Percentiles rank a stretch among this genome's conserved stretches.
Conservation (phyloP, 225 moss, liverwort and hornwort genomes). For the Pseudisothecium myosuroides region DNA sequence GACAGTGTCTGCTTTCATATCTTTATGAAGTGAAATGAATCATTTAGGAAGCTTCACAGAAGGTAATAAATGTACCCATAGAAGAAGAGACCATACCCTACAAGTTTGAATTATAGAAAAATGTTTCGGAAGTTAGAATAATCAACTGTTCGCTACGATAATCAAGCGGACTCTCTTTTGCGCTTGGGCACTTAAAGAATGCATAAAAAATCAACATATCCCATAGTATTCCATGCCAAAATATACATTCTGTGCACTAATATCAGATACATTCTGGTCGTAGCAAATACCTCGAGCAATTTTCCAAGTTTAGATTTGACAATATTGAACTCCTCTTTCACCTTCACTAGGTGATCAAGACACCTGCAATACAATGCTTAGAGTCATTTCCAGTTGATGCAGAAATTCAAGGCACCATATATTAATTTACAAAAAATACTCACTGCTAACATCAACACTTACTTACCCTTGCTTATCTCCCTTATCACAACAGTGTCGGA, state of each 20-base stretch:
- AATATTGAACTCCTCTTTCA: conserved; percentile 31
- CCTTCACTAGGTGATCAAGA: conserved; percentile 24
- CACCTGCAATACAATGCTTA: conserved; percentile 5
- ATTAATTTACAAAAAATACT: not conserved
- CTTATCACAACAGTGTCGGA: conserved; percentile 30
- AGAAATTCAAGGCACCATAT: not conserved
- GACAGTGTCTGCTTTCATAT: not conserved
- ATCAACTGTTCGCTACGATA: no score
- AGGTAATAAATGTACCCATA: not conserved
- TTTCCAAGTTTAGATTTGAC: conserved; percentile 13
- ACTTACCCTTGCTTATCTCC: conserved; percentile 33
- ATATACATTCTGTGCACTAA: not conserved
- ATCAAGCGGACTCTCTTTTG: not conserved
- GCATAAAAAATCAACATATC: not conserved
- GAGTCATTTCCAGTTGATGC: not conserved
- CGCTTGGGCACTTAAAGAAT: not conserved
- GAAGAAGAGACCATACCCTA: not conserved
- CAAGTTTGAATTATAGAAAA: not conserved
- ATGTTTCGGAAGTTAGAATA: not conserved
- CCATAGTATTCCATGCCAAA: not conserved
- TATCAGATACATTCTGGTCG: not conserved
- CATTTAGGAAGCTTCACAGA: not conserved
- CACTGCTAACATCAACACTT: not conserved
- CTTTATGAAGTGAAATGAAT: not conserved
- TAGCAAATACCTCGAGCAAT: conserved; percentile 26